phyloP scores from a whole-genome alignment of 805 yeast genomes.

The Barnettozyma sucrosica region DNA sequence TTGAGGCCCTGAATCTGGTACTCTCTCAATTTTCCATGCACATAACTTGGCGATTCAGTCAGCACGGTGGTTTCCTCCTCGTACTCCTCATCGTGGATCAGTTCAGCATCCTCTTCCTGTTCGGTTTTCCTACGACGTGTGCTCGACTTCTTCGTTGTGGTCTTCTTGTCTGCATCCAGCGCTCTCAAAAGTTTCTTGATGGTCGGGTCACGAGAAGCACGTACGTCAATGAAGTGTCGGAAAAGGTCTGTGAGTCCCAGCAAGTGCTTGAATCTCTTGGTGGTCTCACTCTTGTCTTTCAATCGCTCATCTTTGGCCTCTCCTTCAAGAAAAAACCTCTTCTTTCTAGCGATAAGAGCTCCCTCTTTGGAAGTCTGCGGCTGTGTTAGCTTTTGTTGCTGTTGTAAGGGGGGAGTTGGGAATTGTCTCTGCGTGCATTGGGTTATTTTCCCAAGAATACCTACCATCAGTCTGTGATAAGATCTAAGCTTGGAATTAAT shows the following conservation, averaged over 20 bases:
- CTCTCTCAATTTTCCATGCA: slow-evolving; percentile 76
- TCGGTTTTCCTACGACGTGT: slow-evolving; percentile 80
- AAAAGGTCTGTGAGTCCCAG: slow-evolving; percentile 80
- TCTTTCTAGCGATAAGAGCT: slow-evolving; percentile 36
- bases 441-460: not conserved
- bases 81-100: slow-evolving; percentile 73
- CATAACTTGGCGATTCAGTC: slow-evolving; percentile 77
- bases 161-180: slow-evolving; percentile 45
- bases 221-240: slow-evolving; percentile 78
- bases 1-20: slow-evolving; percentile 94
- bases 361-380: slow-evolving; percentile 12
- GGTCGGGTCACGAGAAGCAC: slow-evolving; percentile 71
- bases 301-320: slow-evolving; percentile 56
- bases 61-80: slow-evolving; percentile 63
- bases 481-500: not conserved
- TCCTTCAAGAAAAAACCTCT: slow-evolving; percentile 41
- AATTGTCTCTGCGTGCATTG: too few relatives aligned
- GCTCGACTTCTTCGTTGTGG: slow-evolving; percentile 24
- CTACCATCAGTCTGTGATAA: not conserved
- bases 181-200: slow-evolving; percentile 56
- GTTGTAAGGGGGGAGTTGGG: too few relatives aligned
- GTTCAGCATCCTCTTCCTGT: slow-evolving; percentile 92
- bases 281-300: slow-evolving; percentile 59
- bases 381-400: not conserved
- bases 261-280: slow-evolving; percentile 73